Evolutionary conservation across 352 stramenopile genomes (phyloP).

Genomic region (Phytophthora macrochlamydospora): DNA sequence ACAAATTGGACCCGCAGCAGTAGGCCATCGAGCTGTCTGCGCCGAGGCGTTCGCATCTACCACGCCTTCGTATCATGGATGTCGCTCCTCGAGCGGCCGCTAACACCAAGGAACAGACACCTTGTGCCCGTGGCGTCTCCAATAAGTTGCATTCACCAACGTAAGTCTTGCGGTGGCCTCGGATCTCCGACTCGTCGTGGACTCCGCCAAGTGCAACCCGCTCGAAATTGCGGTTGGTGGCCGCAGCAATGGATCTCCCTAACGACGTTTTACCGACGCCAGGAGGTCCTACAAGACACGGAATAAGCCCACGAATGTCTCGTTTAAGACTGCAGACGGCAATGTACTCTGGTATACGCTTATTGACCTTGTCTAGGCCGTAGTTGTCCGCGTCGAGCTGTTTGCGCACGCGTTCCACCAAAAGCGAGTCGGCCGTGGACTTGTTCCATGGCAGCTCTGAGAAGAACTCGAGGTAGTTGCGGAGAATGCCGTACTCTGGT

Average conservation of each 20-base stretch:
- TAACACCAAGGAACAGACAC: too few relatives aligned
- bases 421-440: slow-evolving; percentile 57
- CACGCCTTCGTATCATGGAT: too few relatives aligned
- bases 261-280: slow-evolving; percentile 88
- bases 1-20: too few relatives aligned
- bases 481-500: slow-evolving; percentile 79
- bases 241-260: slow-evolving; percentile 76
- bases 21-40: too few relatives aligned
- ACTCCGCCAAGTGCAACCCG: slow-evolving; percentile 79
- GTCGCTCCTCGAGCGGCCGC: too few relatives aligned
- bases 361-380: slow-evolving; percentile 83
- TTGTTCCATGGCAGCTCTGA: slow-evolving; percentile 70
- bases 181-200: slow-evolving; percentile 86
- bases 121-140: too few relatives aligned
- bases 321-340: slow-evolving; percentile 81
- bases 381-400: slow-evolving; percentile 84
- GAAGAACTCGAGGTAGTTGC: slow-evolving; percentile 87
- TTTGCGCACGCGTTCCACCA: slow-evolving; percentile 58
- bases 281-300: slow-evolving; percentile 87
- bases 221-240: slow-evolving; percentile 80
- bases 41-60: too few relatives aligned
- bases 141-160: slow-evolving; percentile 45
- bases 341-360: slow-evolving; percentile 89
- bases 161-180: slow-evolving; percentile 87
- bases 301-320: slow-evolving; percentile 85